phyloP scores from a whole-genome alignment of 1,139 yeast species.

The Scheffersomyces stambukii region DNA sequence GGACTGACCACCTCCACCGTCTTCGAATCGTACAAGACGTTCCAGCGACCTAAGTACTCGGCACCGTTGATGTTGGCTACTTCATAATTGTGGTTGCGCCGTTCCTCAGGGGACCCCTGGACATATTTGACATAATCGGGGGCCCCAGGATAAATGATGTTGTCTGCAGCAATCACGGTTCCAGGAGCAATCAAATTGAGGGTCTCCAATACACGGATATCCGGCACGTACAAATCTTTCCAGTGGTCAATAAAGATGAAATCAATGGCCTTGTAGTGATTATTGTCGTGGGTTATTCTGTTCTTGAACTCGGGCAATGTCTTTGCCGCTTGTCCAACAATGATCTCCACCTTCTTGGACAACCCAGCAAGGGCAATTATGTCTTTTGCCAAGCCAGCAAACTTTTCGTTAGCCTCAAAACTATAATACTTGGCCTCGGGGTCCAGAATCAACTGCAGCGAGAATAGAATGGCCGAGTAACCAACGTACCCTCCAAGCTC shows the following conservation, averaged over 20 bases:
- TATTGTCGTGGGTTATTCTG: conserved; percentile 8
- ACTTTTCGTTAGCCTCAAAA: conserved; percentile 32
- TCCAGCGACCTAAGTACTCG: conserved; percentile 38
- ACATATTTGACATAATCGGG: conserved; percentile 41
- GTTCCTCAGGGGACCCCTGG: conserved; percentile 33
- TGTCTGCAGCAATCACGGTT: conserved; percentile 39
- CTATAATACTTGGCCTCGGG: conserved; percentile 30
- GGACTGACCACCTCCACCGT: conserved; percentile 14
- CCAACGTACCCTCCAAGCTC: conserved; percentile 47
- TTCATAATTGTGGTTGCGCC: conserved; percentile 22
- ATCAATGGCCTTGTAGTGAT: conserved; percentile 19
- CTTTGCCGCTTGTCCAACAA: conserved; percentile 33
- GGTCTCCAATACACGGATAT: conserved; percentile 39
- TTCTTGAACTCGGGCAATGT: conserved; percentile 24
- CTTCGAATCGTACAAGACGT: conserved; percentile 34
- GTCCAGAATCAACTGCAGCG: conserved; percentile 20
- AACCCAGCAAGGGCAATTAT: conserved; percentile 37
- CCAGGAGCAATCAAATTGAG: conserved; percentile 38
- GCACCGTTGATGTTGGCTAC: conserved; percentile 25
- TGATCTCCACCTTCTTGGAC: conserved; percentile 24
- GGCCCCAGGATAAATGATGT: conserved; percentile 31
- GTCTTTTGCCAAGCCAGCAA: conserved; percentile 28
- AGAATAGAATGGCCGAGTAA: conserved; percentile 38
- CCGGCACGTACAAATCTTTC: conserved; percentile 37
- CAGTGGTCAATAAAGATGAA: conserved; percentile 42